Percentiles rank a stretch among this genome's conserved stretches.
Evolutionary conservation across 2,329 filamentous ascomycete species (phyloP).

Genomic region (Epichloe elymi): DNA sequence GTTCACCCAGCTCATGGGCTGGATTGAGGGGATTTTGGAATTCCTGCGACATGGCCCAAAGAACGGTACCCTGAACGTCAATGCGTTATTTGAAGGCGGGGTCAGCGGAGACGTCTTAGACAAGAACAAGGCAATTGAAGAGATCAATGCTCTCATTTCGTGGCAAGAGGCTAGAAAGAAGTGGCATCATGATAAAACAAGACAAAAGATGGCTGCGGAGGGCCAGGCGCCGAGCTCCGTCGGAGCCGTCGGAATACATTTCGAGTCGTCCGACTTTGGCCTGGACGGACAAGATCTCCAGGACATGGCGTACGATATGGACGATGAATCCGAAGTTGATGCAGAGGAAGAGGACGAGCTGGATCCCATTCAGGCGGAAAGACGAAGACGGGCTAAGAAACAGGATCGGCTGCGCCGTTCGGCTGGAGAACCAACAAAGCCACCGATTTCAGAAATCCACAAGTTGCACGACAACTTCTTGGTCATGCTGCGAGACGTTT

Average conservation of each 20-base stretch:
- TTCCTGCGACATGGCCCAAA: constrained; percentile 79
- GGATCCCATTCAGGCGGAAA: constrained; percentile 80
- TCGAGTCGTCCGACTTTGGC: constrained; percentile 79
- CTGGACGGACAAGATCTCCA: constrained; percentile 75
- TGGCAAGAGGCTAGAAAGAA: constrained; percentile 96
- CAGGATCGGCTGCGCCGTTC: constrained; percentile 69
- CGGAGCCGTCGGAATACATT: constrained; percentile 42
- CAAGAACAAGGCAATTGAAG: constrained; percentile 55
- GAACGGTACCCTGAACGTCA: constrained; percentile 84
- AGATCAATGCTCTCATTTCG: constrained; percentile 75
- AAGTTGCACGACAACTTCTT: constrained; percentile 72
- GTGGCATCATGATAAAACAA: constrained; percentile 95
- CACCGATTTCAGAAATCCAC: constrained; percentile 62
- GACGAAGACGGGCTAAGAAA: constrained; percentile 60
- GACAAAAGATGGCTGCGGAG: constrained; percentile 96
- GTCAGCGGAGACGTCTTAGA: constrained; percentile 55
- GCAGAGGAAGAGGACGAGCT: constrained; percentile 65
- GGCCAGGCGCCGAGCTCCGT: constrained; percentile 34
- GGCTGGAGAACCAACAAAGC: constrained; percentile 76
- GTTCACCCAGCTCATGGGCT: constrained; percentile 91
- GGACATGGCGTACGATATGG: constrained; percentile 71
- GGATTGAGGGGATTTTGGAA: constrained; percentile 90
- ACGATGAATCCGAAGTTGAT: constrained; percentile 50
- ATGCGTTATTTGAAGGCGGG: constrained; percentile 77
- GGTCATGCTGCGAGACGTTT: constrained; percentile 65